Percentiles rank a stretch among this genome's conserved stretches.
phyloP scores from a whole-genome alignment of 106 monocot genomes.

The Dendrobium huoshanense region DNA sequence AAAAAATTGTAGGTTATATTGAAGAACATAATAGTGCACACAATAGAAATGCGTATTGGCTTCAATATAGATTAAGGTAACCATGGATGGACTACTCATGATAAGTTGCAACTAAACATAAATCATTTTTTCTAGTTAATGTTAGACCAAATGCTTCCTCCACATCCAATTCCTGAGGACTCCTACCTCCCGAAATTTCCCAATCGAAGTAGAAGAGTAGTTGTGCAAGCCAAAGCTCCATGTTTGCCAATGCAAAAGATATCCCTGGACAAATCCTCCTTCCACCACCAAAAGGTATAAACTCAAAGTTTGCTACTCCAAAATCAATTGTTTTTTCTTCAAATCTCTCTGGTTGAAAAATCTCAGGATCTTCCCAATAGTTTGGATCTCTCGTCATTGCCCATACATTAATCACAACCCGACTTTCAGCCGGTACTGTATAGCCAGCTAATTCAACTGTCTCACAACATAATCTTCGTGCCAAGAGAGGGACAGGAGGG shows the following conservation, averaged over 20 bases:
- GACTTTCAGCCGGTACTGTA: neutral
- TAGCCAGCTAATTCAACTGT: neutral
- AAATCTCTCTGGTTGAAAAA: neutral
- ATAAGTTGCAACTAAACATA: no score
- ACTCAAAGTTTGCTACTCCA: neutral
- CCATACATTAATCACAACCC: neutral
- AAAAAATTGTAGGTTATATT: no score
- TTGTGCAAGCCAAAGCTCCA: no score
- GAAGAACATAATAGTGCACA: no score
- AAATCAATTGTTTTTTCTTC: neutral
- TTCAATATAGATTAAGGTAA: no score
- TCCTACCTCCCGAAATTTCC: neutral
- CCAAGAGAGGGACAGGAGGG: neutral
- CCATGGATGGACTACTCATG: no score
- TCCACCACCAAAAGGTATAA: neutral
- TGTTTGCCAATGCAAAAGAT: no score
- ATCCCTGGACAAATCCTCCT: neutral
- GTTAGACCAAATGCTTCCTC: no score
- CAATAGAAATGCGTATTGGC: no score
- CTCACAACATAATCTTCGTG: neutral
- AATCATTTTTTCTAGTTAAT: no score
- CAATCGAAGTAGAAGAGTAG: neutral
- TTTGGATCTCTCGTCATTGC: neutral
- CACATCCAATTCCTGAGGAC: neutral
- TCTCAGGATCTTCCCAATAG: constrained; percentile 4